Conservation (phyloP, 148 eudicot genomes). For the Cornus kousa region DNA sequence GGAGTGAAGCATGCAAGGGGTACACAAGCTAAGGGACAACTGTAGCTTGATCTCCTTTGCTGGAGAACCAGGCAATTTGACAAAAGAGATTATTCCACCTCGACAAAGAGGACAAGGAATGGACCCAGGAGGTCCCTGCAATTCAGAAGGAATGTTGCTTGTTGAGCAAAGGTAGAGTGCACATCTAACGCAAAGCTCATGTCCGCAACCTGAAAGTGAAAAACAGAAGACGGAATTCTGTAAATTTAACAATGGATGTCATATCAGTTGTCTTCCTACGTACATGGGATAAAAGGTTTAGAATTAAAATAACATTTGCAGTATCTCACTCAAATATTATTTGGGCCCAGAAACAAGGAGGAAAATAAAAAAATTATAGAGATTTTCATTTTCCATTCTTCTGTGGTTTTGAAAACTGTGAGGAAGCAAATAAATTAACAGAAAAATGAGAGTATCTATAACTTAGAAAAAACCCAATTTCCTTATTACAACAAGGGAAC, state of each 20-base stretch:
- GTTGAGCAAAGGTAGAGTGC: slow-evolving; percentile 93
- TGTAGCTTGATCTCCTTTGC: slow-evolving; percentile 63
- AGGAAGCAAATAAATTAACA: not conserved
- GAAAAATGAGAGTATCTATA: no score
- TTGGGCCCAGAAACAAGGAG: not conserved
- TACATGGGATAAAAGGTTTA: not conserved
- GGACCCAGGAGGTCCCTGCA: slow-evolving; percentile 77
- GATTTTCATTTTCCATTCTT: not conserved
- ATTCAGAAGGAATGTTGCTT: slow-evolving; percentile 59
- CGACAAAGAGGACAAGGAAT: slow-evolving; percentile 94
- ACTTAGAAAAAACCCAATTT: no score
- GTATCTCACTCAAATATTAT: not conserved
- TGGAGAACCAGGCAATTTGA: slow-evolving; percentile 63
- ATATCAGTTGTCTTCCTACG: not conserved
- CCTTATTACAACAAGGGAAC: not conserved
- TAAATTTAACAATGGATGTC: not conserved
- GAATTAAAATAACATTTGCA: no score
- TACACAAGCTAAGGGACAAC: slow-evolving; percentile 72
- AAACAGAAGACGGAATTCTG: not conserved
- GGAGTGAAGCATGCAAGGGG: slow-evolving; percentile 87
- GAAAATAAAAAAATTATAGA: no score
- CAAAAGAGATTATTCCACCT: slow-evolving; percentile 64
- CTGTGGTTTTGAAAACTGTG: not conserved
- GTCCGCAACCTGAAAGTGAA: slow-evolving; percentile 69
- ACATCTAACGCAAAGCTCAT: slow-evolving; percentile 90